Percentiles rank a stretch among this genome's conserved stretches.
Evolutionary conservation across 139 green algal genomes (phyloP).

Genomic region (Ettlia oleoabundans): DNA sequence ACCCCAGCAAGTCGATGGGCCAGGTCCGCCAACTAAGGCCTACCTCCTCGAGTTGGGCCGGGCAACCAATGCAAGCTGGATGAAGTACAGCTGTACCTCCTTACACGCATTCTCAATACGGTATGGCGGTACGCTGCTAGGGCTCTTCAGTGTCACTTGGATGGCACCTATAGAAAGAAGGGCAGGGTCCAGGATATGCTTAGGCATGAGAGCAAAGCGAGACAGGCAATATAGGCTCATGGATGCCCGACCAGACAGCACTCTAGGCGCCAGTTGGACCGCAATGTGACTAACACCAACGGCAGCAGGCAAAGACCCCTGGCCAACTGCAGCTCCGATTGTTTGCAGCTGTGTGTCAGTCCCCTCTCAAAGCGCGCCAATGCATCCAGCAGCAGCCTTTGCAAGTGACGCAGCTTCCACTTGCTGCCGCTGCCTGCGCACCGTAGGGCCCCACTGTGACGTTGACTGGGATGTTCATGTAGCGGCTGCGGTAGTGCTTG

Average conservation of each 20-base stretch:
- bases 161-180: conserved; percentile 64
- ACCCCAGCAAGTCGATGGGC: neutral
- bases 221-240: no score
- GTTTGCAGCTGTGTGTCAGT: no score
- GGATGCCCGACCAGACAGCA: no score
- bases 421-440: neutral
- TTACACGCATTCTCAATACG: conserved; percentile 82
- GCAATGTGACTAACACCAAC: no score
- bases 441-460: conserved; percentile 79
- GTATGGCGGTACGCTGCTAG: conserved; percentile 66
- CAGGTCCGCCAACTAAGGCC: neutral
- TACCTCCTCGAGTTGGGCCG: conserved; percentile 6
- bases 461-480: conserved; percentile 88
- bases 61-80: conserved; percentile 48
- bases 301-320: no score
- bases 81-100: conserved; percentile 72
- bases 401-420: neutral
- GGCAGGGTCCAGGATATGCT: no score
- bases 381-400: no score
- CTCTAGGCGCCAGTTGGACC: no score
- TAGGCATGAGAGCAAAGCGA: neutral
- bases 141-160: conserved; percentile 68
- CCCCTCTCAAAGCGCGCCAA: no score
- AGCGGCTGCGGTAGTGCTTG: conserved; percentile 24
- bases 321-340: no score